These are phyloP conservation scores for Crithidia expoeki DNA, from an alignment of 208 protist genomes.

Conservation along the genomic window DNA sequence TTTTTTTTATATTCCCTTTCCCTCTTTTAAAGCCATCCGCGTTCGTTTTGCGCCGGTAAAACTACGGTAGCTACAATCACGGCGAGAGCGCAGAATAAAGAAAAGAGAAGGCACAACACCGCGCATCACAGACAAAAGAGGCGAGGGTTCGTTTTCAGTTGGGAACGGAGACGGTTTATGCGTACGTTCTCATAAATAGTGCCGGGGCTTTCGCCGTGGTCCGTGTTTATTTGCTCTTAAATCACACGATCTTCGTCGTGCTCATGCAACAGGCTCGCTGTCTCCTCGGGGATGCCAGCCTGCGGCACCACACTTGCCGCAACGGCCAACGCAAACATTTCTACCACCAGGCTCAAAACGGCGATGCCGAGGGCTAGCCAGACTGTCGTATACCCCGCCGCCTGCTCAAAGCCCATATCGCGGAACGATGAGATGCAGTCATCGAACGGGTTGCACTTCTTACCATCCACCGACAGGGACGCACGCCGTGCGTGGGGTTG, in stretches of 20 bases:
- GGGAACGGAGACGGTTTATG: no score
- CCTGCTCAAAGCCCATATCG: conserved; percentile 37
- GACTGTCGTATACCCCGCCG: conserved; percentile 2
- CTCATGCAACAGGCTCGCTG: conserved; percentile 29
- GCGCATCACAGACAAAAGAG: no score
- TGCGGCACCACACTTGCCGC: conserved; percentile 6
- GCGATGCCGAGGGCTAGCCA: conserved; percentile 6
- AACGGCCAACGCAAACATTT: conserved; percentile 17
- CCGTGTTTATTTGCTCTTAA: background rate
- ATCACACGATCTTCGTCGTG: conserved; percentile 17
- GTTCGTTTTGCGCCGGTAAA: no score
- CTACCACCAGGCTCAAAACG: background rate
- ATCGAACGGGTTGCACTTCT: conserved; percentile 32
- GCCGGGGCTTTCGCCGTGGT: no score
- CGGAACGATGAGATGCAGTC: conserved; percentile 38
- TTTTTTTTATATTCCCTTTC: no score
- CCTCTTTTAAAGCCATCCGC: no score
- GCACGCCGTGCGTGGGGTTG: background rate
- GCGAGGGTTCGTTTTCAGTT: no score
- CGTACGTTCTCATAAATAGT: no score
- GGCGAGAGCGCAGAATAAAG: no score
- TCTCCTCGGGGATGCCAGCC: conserved; percentile 41
- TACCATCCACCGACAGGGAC: background rate
- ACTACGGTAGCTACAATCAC: no score
- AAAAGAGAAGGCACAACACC: no score